phyloP scores from a whole-genome alignment of 2,329 filamentous ascomycete species.

The Cordyceps cicadae region DNA sequence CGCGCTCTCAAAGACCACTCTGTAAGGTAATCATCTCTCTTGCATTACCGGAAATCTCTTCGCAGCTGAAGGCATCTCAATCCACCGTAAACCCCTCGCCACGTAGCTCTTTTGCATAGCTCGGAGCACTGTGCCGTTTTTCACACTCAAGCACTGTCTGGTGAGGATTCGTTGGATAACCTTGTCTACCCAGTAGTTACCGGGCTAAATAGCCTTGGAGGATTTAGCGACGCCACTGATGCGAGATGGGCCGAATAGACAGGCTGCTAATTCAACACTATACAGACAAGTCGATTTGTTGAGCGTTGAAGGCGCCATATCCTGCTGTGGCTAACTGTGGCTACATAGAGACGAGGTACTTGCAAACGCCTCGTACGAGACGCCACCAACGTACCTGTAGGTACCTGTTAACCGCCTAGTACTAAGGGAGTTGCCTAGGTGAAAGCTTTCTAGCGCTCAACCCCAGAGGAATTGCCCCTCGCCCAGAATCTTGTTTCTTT shows the following conservation, averaged over 20 bases:
- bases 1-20: no score
- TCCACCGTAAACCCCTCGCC: no score
- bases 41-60: no score
- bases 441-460: neutral
- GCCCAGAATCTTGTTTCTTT: slow-evolving; percentile 4
- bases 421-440: neutral
- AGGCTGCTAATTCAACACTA: neutral
- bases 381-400: no score
- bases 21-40: no score
- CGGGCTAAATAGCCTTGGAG: neutral
- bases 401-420: no score
- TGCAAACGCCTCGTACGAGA: neutral
- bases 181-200: neutral
- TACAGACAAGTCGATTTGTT: neutral
- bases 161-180: neutral
- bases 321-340: neutral
- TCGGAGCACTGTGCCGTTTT: no score
- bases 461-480: slow-evolving; percentile 1
- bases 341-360: neutral
- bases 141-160: no score
- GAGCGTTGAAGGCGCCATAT: neutral
- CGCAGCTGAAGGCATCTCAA: no score
- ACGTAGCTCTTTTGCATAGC: no score
- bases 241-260: slow-evolving; percentile 4
- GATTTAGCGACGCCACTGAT: slow-evolving; percentile 3